Percentiles rank a stretch among this genome's conserved stretches.
These are phyloP conservation scores for Selenicereus undatus DNA, from an alignment of 148 eudicot species.

Conservation along the genomic window DNA sequence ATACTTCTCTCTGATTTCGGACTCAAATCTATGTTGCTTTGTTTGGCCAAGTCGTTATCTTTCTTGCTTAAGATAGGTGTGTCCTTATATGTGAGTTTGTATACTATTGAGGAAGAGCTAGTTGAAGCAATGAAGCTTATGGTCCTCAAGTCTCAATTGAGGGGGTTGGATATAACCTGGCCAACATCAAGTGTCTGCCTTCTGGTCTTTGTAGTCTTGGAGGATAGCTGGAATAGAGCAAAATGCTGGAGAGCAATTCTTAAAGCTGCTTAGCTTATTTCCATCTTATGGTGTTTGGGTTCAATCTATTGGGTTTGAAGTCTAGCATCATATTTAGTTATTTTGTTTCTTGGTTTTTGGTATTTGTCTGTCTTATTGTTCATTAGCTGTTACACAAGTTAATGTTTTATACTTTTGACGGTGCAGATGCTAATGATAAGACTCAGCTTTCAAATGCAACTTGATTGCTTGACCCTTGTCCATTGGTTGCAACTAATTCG, in stretches of 20 bases:
- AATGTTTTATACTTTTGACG: background rate
- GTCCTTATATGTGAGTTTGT: background rate
- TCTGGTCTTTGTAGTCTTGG: background rate
- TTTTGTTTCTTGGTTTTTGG: no score
- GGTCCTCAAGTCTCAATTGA: background rate
- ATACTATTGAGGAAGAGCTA: background rate
- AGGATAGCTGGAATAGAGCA: background rate
- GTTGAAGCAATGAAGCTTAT: background rate
- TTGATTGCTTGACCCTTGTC: slow-evolving; percentile 31
- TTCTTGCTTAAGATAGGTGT: background rate
- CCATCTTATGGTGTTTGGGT: background rate
- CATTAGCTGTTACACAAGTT: background rate
- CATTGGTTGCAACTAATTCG: slow-evolving; percentile 62
- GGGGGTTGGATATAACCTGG: background rate
- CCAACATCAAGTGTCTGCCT: background rate
- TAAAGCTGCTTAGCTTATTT: background rate
- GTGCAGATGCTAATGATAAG: slow-evolving; percentile 78
- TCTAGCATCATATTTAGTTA: background rate
- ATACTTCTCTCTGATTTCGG: background rate
- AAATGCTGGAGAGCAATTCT: background rate
- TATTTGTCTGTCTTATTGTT: background rate
- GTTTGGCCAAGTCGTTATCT: background rate
- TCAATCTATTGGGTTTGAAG: background rate
- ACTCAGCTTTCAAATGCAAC: slow-evolving; percentile 44
- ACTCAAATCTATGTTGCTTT: background rate